Evolutionary conservation across 768 basidiomycete species (phyloP).

Genomic region (Hortiboletus campestris): DNA sequence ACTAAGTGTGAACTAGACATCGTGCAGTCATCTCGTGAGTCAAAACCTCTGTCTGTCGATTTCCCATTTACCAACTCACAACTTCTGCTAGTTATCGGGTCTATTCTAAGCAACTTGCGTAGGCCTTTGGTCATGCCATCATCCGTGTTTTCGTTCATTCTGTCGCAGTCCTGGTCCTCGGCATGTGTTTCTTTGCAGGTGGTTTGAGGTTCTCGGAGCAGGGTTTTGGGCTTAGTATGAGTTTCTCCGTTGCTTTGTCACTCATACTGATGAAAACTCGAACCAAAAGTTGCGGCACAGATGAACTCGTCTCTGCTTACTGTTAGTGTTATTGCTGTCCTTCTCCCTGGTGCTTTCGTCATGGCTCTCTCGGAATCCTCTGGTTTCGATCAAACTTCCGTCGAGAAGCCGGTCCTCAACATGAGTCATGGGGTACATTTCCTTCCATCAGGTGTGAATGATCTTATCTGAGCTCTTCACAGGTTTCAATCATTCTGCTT

Average conservation of each 20-base stretch:
- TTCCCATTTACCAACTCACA: neutral
- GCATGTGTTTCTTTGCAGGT: slow-evolving; percentile 82
- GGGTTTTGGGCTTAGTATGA: slow-evolving; percentile 67
- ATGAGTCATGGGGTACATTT: slow-evolving; percentile 73
- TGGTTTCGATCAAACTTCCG: slow-evolving; percentile 18
- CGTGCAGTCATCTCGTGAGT: slow-evolving; percentile 75
- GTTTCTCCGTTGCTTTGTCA: neutral
- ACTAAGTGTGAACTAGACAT: slow-evolving; percentile 75
- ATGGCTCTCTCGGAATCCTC: slow-evolving; percentile 43
- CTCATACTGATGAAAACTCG: neutral
- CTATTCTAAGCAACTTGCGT: slow-evolving; percentile 79
- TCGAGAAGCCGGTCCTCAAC: slow-evolving; percentile 51
- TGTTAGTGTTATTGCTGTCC: slow-evolving; percentile 71
- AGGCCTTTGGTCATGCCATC: slow-evolving; percentile 18
- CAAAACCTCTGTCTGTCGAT: neutral
- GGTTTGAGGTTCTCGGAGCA: slow-evolving; percentile 75
- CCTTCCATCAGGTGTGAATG: neutral
- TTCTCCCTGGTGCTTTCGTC: slow-evolving; percentile 75
- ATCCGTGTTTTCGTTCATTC: neutral
- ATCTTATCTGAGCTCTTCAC: neutral
- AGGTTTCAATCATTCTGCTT: slow-evolving; percentile 75
- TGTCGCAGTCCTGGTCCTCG: slow-evolving; percentile 71
- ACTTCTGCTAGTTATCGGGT: slow-evolving; percentile 62
- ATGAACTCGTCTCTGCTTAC: slow-evolving; percentile 73
- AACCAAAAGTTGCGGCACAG: slow-evolving; percentile 57